Base-by-base conservation (phyloP, 139 green algal species). In the Mychonastes homosphaera region DNA sequence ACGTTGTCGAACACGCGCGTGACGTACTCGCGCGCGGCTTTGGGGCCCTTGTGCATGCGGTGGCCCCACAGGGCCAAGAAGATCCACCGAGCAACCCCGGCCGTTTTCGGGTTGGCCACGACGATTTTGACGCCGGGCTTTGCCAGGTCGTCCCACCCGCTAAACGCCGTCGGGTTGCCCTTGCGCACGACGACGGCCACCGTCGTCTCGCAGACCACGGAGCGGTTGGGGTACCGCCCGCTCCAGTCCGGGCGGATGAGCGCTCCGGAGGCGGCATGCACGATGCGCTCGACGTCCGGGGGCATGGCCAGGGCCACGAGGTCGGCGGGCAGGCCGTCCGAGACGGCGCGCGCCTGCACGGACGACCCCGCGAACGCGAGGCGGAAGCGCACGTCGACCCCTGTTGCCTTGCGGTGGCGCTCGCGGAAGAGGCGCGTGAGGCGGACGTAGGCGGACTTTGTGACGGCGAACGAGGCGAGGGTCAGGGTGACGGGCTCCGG, bases 61-160 rank as follows among this genome's bases (percentile, higher is more conserved):
- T 67, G 52, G 29, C 85, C 85, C 86, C 86, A 94, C 15, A 94
- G 70, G 0, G 80, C 85, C 48, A 94, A 63, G 69, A 94, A 92
- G 40, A 83, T 92, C 85, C 85, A 94, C 9, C 86, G 70, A 4
- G 86, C 86, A 27, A 89, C 84, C 6, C 86, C 86, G 21, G 83
- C 86, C 4, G 86, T 94, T 66, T 92, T 94, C 29, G 86, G 85
- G 67, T 94, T 94, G 50, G 86, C 81, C 4, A 80, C 76, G 36
- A 94, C 73, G 2, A 87, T 67, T 19, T 79, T 24, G 26, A 83
- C 58, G 7, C 51, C 76, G 3, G 63, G 58, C 29, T 61, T 63
- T 23, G 64, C 66, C 2, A 94, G 71, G 67, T 94, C 86, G 26
- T 77, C 69, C 83, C 83, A 94, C 32, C 61, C 69, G 3, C 57